Conservation (phyloP, 805 yeast species). For the Kuraishia capsulata region DNA sequence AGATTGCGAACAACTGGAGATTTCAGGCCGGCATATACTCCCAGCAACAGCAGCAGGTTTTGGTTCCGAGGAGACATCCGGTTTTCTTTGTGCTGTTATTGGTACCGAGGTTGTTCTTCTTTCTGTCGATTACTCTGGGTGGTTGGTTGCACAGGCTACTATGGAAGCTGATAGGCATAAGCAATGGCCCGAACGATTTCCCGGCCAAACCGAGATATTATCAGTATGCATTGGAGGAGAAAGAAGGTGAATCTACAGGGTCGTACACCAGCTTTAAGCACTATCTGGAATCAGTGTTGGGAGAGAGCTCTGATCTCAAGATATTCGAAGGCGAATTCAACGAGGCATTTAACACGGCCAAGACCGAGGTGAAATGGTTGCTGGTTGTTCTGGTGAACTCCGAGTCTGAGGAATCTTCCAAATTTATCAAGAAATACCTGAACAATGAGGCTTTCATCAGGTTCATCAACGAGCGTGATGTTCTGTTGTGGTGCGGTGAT, state of each 20-base stretch:
- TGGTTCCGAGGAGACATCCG: constrained; percentile 12
- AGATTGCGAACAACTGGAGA: constrained; percentile 26
- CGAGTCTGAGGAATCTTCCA: constrained; percentile 28
- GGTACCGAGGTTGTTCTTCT: constrained; percentile 42
- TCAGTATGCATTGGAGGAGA: constrained; percentile 6
- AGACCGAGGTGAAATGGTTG: constrained; percentile 37
- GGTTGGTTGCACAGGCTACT: constrained; percentile 22
- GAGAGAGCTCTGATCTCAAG: constrained; percentile 16
- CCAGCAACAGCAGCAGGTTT: neutral
- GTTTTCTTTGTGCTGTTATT: constrained; percentile 42
- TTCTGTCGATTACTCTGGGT: constrained; percentile 29
- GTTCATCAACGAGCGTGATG: constrained; percentile 28
- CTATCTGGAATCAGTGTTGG: constrained; percentile 11
- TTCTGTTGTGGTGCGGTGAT: constrained; percentile 58
- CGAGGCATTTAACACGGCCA: constrained; percentile 28
- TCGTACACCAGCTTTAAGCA: constrained; percentile 4
- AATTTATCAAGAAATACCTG: constrained; percentile 34
- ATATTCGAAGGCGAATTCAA: constrained; percentile 27
- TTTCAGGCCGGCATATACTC: constrained; percentile 18
- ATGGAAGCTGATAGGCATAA: constrained; percentile 17
- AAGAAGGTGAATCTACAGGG: constrained; percentile 2
- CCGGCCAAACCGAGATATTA: constrained; percentile 20
- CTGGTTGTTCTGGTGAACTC: constrained; percentile 44
- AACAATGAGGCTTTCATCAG: constrained; percentile 34
- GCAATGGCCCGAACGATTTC: constrained; percentile 18